Evolutionary conservation across 139 green algal species (phyloP), one percentile per base, ranked within the genome.

Genomic region (Chlorella vulgaris): DNA sequence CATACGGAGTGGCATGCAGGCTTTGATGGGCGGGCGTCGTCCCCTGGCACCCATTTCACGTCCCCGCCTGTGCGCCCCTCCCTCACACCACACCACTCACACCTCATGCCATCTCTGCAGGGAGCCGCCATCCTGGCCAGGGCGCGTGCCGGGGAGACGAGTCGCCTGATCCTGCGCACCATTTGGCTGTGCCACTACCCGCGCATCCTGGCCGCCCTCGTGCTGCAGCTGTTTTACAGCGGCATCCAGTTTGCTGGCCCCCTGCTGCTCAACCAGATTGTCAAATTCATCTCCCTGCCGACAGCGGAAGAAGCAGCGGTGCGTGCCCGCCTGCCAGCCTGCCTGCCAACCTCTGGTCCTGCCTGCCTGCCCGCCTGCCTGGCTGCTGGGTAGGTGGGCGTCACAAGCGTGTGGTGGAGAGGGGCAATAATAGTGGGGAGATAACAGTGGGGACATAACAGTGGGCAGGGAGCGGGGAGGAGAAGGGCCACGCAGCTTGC

Each of bases 181-280:
- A 80, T 88, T 51, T 76, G 66, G 60, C 7, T 10, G 19, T 69
- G 42, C 51, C 74, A 88, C 74, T 63, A 61, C 28, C 53, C 13
- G 2, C 71, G 80, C 70, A 63, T 86, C 43, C 51, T 85, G 24
- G 50, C 39, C 8, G 74, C 85, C 1, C 61, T 90, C 24, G 47
- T 21, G 26, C 58, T 90, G 50, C 86, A 90, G 60, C 29, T 89
- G 3, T 26, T 69, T 28, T 90, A 90, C 69, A 71, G 67, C 29
- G 84, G 43, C 13, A 26, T 85, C 18, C 80, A 88, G 61, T 90
- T 90, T 78, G 85, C 81, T 24, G 85, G 85, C 0, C 86, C 86
- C 28, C 33, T 88, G 18, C 67, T 90, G 53, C 66, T 90, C 42
- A 90, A 88, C 63, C 53, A 88, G 22, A 90, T 90, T 35, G 74